Conservation (phyloP, 164 flowering plant genomes). For the Hamamelis virginiana region DNA sequence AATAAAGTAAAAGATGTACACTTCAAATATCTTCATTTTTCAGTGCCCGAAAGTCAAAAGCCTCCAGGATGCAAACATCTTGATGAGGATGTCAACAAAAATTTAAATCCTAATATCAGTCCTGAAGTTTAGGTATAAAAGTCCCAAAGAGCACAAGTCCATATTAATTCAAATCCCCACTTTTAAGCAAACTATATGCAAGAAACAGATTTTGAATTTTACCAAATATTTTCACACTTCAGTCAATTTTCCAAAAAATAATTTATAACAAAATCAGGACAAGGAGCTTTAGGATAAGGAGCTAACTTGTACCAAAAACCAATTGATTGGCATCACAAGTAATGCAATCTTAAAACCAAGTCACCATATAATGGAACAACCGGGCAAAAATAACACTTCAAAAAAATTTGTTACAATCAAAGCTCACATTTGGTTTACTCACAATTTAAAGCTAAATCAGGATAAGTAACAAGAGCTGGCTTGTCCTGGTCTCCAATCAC, state of each 20-base stretch:
- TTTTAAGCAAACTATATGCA: no score
- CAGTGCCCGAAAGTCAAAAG: background rate
- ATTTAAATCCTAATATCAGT: no score
- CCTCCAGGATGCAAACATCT: background rate
- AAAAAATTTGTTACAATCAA: background rate
- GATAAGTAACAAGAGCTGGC: slow-evolving; percentile 68
- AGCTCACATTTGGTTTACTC: slow-evolving; percentile 20
- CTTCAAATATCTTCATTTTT: background rate
- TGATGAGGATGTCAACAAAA: no score
- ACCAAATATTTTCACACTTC: background rate
- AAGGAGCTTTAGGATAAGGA: background rate
- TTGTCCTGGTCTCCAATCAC: slow-evolving; percentile 68
- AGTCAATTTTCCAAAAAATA: background rate
- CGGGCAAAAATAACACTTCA: background rate
- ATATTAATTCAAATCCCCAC: background rate
- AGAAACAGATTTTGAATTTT: background rate
- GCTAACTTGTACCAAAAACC: background rate
- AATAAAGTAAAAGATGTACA: background rate
- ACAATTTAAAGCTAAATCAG: slow-evolving; percentile 70
- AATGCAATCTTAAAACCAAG: background rate
- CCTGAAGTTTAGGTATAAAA: background rate
- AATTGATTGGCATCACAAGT: background rate
- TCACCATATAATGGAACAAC: background rate
- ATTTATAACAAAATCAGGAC: background rate
- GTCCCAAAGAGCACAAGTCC: background rate